phyloP scores from a whole-genome alignment of 2,329 filamentous ascomycete species.

The Epichloe sylvatica region DNA sequence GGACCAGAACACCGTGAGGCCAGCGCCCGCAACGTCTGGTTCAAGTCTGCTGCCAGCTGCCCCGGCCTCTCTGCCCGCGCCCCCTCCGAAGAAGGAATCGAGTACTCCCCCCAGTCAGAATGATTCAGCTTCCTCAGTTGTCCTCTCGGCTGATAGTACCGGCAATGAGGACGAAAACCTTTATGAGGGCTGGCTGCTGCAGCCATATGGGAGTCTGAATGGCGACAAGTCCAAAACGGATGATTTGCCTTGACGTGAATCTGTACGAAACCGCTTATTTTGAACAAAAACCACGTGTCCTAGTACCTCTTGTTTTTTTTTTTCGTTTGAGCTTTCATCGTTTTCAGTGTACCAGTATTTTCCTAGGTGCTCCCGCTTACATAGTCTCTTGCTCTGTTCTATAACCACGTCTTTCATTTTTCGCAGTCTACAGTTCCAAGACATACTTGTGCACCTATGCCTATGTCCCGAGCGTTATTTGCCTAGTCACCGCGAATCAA shows the following conservation, averaged over 20 bases:
- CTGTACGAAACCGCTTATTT: not conserved
- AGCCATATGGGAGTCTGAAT: constrained; percentile 22
- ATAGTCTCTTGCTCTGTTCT: too few species aligned
- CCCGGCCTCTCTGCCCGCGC: constrained; percentile 23
- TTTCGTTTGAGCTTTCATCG: not conserved
- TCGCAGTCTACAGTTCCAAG: not conserved
- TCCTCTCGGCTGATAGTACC: constrained; percentile 19
- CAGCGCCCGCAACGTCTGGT: constrained; percentile 6
- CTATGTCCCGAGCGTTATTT: not conserved
- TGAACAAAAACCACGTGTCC: not conserved
- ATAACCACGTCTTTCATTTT: too few species aligned
- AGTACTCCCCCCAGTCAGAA: constrained; percentile 19
- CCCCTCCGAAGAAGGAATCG: constrained; percentile 21
- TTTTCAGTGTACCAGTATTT: not conserved
- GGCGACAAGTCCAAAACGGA: constrained; percentile 20
- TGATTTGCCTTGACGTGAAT: constrained; percentile 15
- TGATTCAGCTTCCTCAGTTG: constrained; percentile 15
- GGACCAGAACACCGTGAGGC: constrained; percentile 2
- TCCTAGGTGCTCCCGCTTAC: not conserved
- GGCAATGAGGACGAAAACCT: constrained; percentile 19
- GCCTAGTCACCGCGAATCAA: not conserved
- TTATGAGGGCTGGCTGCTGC: constrained; percentile 24
- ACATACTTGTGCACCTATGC: not conserved
- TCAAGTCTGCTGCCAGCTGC: constrained; percentile 24
- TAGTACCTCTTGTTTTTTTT: not conserved